These are phyloP conservation scores for Entophlyctis luteolus DNA, from an alignment of 192 early-diverging fungal species.

Conservation along the genomic window DNA sequence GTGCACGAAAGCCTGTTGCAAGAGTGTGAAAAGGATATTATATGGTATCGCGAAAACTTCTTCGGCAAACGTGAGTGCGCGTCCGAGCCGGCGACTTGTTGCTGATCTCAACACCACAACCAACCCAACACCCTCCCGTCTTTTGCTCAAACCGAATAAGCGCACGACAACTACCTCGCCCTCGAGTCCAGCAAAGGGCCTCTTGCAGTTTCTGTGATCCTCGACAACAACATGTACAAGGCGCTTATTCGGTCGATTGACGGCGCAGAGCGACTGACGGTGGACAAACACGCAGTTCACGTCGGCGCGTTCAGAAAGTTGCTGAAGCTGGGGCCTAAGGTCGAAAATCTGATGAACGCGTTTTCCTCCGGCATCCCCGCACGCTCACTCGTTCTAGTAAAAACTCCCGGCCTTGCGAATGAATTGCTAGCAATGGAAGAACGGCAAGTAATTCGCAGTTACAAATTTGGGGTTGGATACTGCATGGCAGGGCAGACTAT, in stretches of 20 bases:
- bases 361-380: conserved; percentile 52
- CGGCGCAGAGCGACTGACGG: conserved; percentile 56
- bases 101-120: too few relatives aligned
- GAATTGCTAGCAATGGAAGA: conserved; percentile 72
- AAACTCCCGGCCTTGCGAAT: conserved; percentile 57
- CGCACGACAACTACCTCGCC: conserved; percentile 48
- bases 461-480: conserved; percentile 77
- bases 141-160: conserved; percentile 19
- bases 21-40: conserved; percentile 68
- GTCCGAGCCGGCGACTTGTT: too few relatives aligned
- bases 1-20: conserved; percentile 57
- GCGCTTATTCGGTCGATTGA: conserved; percentile 46
- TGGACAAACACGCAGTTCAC: conserved; percentile 34
- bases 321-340: conserved; percentile 46
- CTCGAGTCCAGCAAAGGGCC: conserved; percentile 48
- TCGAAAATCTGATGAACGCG: conserved; percentile 45
- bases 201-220: conserved; percentile 49
- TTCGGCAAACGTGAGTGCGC: conserved; percentile 53
- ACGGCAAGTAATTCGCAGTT: conserved; percentile 62
- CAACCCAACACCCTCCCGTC: too few relatives aligned
- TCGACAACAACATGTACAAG: conserved; percentile 50
- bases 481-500: conserved; percentile 63
- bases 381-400: conserved; percentile 54
- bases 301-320: conserved; percentile 42
- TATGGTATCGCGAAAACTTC: conserved; percentile 64